Percentiles rank a stretch among this genome's conserved stretches.
These are phyloP conservation scores for Debaryomyces tyrocola DNA, from an alignment of 805 yeast species.

Conservation along the genomic window DNA sequence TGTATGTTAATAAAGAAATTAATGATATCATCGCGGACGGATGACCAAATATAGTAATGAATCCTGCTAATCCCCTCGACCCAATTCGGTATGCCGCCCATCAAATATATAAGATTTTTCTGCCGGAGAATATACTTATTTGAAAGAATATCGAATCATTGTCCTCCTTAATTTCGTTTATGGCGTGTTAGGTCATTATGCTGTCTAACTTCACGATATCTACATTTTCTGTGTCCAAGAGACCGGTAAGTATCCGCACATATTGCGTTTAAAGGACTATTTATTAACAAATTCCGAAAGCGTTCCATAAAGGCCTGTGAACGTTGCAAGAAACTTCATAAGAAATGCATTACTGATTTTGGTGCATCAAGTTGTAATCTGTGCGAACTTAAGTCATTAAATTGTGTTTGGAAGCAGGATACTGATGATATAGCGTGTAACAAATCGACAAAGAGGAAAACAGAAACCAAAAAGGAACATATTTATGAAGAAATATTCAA, in stretches of 20 bases:
- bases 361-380: conserved; percentile 9
- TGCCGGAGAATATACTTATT: too few relatives aligned
- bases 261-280: not conserved
- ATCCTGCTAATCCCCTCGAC: too few relatives aligned
- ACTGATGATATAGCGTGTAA: not conserved
- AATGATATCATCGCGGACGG: too few relatives aligned
- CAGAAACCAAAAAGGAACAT: conserved; percentile 17
- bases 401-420: conserved; percentile 3
- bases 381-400: conserved; percentile 11
- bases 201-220: conserved; percentile 10
- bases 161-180: too few relatives aligned
- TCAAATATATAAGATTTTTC: too few relatives aligned
- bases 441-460: conserved; percentile 7
- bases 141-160: too few relatives aligned
- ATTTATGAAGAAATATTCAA: conserved; percentile 20
- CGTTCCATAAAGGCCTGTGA: conserved; percentile 20
- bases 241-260: conserved; percentile 5
- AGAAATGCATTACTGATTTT: conserved; percentile 3
- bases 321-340: conserved; percentile 20
- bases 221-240: conserved; percentile 14
- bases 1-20: too few relatives aligned
- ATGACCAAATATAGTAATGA: too few relatives aligned
- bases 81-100: too few relatives aligned
- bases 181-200: too few relatives aligned
- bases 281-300: conserved; percentile 1